Evolutionary conservation across 2,329 filamentous ascomycete genomes (phyloP), one percentile per base, ranked within the genome.

Genomic region (Periconia macrospinosa): DNA sequence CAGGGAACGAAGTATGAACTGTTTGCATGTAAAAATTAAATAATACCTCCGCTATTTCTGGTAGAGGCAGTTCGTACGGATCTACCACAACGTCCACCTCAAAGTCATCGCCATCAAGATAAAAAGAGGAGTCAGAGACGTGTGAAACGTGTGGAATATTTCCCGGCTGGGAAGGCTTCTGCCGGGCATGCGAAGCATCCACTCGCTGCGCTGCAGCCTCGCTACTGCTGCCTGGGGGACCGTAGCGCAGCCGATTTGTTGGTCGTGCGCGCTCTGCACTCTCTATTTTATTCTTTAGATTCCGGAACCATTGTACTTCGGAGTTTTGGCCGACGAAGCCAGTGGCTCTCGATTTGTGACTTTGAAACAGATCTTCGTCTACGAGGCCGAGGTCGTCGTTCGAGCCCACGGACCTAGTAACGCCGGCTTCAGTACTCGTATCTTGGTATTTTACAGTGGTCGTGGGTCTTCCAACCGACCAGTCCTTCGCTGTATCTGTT

Each of bases 11-110:
- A 49, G 60, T 61, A 11, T 57, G 53, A 49, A 74, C 54, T 8
- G 63, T 67, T 11, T 59, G 45, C 40, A 74, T 63, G 52, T 74
- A 76, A 42, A 56, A 61, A 10, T 65, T 47, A 17, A 73, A 61
- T 11, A 73, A 50, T n/a, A 49, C 47, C 23, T 68, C 59, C 1
- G 65, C 71, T 11, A 57, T 60, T 11, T 57, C 50, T 45, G 59
- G 56, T 8, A 60, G 56, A 20, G 72, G 73, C 10, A 74, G 27
- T 14, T 63, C 55, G 42, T 49, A 58, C 45, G 58, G 71, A 53
- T 49, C 58, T 19, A 44, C 55, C 45, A 42, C 45, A 15, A 57
- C 45, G 10, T 64, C 54, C 10, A 69, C 54, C 6, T 56, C 43
- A 14, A 50, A 30, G 17, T 45, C 50, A n/a, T 69, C 53, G 13